These are phyloP conservation scores for Suillus paluster DNA, from an alignment of 768 basidiomycete species.

Conservation along the genomic window DNA sequence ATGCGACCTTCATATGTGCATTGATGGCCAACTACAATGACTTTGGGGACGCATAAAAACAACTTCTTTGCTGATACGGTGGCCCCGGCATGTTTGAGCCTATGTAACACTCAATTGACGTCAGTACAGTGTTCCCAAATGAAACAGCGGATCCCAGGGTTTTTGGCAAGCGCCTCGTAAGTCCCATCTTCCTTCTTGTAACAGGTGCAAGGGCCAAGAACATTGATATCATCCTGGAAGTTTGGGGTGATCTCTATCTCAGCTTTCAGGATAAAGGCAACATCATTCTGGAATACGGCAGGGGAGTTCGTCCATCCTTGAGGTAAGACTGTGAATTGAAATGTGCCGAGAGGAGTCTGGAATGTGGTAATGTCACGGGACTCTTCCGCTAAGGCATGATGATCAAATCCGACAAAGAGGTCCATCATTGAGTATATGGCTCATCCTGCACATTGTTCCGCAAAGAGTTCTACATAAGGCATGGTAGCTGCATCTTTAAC, in stretches of 20 bases:
- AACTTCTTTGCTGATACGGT: conserved; percentile 45
- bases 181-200: no score
- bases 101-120: conserved; percentile 22
- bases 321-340: conserved; percentile 38
- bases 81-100: conserved; percentile 36
- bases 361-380: conserved; percentile 47
- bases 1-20: conserved; percentile 41
- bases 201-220: conserved; percentile 39
- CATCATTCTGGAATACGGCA: conserved; percentile 44
- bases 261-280: conserved; percentile 40
- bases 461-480: conserved; percentile 18
- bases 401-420: conserved; percentile 8
- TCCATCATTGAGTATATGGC: conserved; percentile 11
- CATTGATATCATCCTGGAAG: conserved; percentile 46
- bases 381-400: background rate
- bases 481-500: conserved; percentile 16
- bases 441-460: conserved; percentile 17
- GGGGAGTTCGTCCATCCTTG: conserved; percentile 50
- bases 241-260: conserved; percentile 41
- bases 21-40: conserved; percentile 40
- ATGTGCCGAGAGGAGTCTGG: conserved; percentile 42
- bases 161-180: no score
- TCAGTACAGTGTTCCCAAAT: conserved; percentile 37
- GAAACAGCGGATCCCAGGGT: conserved; percentile 16
- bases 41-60: conserved; percentile 29